A percentile compares a stretch with the other conserved stretches of the same genome.
Evolutionary conservation across 1,139 yeast species (phyloP).

Genomic region (Meyerozyma sp.): DNA sequence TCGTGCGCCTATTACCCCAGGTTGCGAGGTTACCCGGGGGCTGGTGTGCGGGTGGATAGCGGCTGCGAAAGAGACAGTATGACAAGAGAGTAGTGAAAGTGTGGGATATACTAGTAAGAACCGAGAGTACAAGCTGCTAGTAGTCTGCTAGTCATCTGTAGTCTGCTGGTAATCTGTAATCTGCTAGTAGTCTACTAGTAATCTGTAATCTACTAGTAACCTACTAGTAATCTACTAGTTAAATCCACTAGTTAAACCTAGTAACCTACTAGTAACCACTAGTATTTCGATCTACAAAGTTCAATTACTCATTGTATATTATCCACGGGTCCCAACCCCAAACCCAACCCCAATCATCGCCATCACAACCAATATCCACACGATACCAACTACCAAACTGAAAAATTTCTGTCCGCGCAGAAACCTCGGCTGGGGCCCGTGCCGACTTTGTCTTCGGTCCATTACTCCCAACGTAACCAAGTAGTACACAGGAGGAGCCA

Average conservation of each 20-base stretch:
- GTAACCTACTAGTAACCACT: no score
- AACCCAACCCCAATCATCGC: constrained; percentile 41
- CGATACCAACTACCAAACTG: constrained; percentile 27
- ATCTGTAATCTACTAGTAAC: no score
- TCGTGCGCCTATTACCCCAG: constrained; percentile 1
- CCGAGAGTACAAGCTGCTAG: no score
- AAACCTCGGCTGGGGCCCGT: constrained; percentile 14
- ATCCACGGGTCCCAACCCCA: constrained; percentile 26
- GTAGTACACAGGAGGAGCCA: constrained; percentile 29
- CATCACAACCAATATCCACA: constrained; percentile 28
- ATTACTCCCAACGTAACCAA: constrained; percentile 28
- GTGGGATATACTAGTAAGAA: no score
- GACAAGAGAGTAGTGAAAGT: background rate
- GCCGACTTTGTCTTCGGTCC: constrained; percentile 17
- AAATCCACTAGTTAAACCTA: no score
- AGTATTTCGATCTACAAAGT: no score
- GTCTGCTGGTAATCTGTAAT: no score
- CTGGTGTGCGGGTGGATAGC: background rate
- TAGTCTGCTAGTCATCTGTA: no score
- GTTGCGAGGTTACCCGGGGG: constrained; percentile 1
- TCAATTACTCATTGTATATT: no score
- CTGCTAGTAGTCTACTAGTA: no score
- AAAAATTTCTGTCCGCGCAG: constrained; percentile 27
- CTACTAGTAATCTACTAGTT: no score
- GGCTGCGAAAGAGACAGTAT: background rate